Conservation (phyloP, 2,329 filamentous ascomycete species). For the Aspergillus pseudoglaucus region DNA sequence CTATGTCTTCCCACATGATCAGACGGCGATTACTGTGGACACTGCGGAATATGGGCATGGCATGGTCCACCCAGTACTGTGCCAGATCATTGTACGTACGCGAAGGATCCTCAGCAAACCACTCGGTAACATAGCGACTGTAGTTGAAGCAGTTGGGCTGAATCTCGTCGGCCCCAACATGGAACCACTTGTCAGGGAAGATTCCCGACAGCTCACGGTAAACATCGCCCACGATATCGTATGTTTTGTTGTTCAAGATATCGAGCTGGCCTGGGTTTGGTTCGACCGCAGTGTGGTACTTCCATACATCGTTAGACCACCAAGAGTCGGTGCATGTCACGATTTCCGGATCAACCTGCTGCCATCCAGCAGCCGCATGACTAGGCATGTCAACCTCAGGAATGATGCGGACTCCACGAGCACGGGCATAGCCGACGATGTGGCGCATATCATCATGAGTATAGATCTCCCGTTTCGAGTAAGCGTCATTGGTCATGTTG, state of each 20-base stretch:
- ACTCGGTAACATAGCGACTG: conserved; percentile 44
- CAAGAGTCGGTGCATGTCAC: conserved; percentile 52
- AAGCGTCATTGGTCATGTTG: conserved; percentile 49
- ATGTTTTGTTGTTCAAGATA: conserved; percentile 50
- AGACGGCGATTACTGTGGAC: conserved; percentile 43
- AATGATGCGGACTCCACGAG: conserved; percentile 53
- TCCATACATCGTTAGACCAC: conserved; percentile 56
- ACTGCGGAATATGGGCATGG: conserved; percentile 46
- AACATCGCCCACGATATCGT: conserved; percentile 48
- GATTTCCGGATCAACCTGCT: conserved; percentile 51
- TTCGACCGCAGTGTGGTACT: conserved; percentile 50
- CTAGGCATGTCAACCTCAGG: conserved; percentile 60
- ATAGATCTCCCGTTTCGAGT: conserved; percentile 45
- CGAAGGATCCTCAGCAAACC: conserved; percentile 46
- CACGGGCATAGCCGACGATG: conserved; percentile 46
- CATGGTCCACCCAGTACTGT: conserved; percentile 50
- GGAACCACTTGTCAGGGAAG: conserved; percentile 50
- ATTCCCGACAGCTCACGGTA: conserved; percentile 48
- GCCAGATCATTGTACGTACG: conserved; percentile 47
- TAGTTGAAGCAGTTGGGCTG: conserved; percentile 54
- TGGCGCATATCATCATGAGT: conserved; percentile 37
- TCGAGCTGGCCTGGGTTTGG: conserved; percentile 54
- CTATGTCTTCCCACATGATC: conserved; percentile 54
- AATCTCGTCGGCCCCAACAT: conserved; percentile 52
- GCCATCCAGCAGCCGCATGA: conserved; percentile 51